Evolutionary conservation across 257 asterid genomes (phyloP).

Genomic region (Lycium ferocissimum): DNA sequence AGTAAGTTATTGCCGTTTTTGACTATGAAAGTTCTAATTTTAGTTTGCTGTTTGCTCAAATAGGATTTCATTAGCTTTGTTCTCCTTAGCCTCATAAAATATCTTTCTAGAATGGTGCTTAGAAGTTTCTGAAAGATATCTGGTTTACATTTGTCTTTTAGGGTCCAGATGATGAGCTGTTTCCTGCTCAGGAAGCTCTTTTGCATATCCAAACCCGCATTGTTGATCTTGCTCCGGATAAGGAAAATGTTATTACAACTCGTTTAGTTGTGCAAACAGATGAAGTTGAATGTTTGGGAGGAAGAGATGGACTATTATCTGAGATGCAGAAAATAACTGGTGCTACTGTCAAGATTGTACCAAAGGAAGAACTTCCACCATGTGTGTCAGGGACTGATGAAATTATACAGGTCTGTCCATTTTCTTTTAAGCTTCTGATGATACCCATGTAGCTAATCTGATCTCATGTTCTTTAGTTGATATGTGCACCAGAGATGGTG

Average conservation of each 20-base stretch:
- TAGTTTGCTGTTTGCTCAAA: not conserved
- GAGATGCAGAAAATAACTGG: constrained; percentile 68
- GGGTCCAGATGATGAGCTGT: constrained; percentile 96
- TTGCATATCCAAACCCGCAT: constrained; percentile 92
- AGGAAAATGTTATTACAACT: constrained; percentile 78
- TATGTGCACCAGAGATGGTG: constrained; percentile 27
- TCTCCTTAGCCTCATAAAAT: not conserved
- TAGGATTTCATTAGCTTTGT: constrained; percentile 6
- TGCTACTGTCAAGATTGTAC: constrained; percentile 66
- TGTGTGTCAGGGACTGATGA: constrained; percentile 67
- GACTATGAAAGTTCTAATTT: not conserved
- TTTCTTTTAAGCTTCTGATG: constrained; percentile 14
- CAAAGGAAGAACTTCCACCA: constrained; percentile 66
- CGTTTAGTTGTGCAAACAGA: constrained; percentile 78
- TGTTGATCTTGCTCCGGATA: constrained; percentile 74
- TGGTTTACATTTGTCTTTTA: constrained; percentile 44
- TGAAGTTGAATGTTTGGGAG: constrained; percentile 67
- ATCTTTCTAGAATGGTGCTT: not conserved
- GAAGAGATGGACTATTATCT: constrained; percentile 49
- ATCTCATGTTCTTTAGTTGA: constrained; percentile 23
- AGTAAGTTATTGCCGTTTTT: not conserved
- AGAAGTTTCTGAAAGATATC: constrained; percentile 34
- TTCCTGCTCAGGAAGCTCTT: constrained; percentile 99
- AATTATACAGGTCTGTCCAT: constrained; percentile 72
- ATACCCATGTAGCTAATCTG: not conserved